phyloP scores from a whole-genome alignment of 805 yeast species.

The Millerago galiae region DNA sequence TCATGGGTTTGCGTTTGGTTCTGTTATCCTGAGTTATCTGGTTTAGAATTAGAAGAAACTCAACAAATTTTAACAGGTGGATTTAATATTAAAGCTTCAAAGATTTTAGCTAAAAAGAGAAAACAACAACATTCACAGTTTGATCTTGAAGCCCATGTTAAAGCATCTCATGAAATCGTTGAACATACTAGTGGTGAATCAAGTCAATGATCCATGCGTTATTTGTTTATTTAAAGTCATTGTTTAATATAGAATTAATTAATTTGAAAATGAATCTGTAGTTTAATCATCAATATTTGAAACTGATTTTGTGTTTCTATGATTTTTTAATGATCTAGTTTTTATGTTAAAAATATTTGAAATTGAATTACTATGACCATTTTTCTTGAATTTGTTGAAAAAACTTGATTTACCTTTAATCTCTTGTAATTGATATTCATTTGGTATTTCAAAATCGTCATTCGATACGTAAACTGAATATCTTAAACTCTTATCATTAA shows the following conservation, averaged over 20 bases:
- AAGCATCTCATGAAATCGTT: constrained; percentile 24
- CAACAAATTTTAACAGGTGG: constrained; percentile 77
- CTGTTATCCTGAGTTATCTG: constrained; percentile 89
- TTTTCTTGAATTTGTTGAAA: not conserved
- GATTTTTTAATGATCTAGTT: not conserved
- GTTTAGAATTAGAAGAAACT: constrained; percentile 86
- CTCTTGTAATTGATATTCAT: not conserved
- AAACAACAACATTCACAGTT: constrained; percentile 17
- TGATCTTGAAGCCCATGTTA: constrained; percentile 20
- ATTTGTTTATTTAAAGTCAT: not conserved
- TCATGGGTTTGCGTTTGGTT: constrained; percentile 72
- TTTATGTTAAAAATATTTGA: constrained; percentile 4
- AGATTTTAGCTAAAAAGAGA: constrained; percentile 45
- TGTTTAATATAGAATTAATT: not conserved
- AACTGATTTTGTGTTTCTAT: constrained; percentile 3
- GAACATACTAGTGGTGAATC: constrained; percentile 12
- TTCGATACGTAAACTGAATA: constrained; percentile 11
- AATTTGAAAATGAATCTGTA: not conserved
- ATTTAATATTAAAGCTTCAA: constrained; percentile 70
- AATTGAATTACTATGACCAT: constrained; percentile 4
- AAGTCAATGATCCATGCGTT: not conserved
- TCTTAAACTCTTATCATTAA: constrained; percentile 1
- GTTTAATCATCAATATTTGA: not conserved
- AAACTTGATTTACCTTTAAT: not conserved
- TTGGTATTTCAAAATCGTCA: constrained; percentile 10